Conservation (phyloP, 169 alveolate species). For the Plasmodium gonderi region DNA sequence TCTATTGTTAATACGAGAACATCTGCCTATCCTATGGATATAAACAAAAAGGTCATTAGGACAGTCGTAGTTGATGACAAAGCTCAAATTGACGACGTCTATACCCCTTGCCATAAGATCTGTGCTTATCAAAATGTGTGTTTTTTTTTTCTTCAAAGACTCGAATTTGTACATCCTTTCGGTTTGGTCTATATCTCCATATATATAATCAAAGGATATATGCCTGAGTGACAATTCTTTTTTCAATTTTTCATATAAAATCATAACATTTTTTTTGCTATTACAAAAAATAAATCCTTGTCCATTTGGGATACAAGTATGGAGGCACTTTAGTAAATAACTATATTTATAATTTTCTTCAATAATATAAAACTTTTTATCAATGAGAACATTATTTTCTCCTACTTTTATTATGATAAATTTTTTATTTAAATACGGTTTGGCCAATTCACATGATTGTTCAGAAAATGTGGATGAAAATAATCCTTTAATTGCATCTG, state of each 20-base stretch:
- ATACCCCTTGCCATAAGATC: conserved; percentile 99
- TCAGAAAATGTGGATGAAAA: conserved; percentile 64
- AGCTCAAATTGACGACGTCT: conserved; percentile 97
- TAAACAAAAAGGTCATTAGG: conserved; percentile 96
- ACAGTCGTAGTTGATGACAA: conserved; percentile 98
- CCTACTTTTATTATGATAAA: conserved; percentile 36
- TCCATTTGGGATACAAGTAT: not conserved
- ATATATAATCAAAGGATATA: conserved; percentile 93
- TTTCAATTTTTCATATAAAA: conserved; percentile 93
- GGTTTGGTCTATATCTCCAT: conserved; percentile 98
- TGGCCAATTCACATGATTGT: conserved; percentile 5
- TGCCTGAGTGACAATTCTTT: conserved; percentile 79
- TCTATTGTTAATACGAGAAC: conserved; percentile 68
- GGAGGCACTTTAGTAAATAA: not conserved
- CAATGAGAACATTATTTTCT: conserved; percentile 17
- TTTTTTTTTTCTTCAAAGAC: conserved; percentile 97
- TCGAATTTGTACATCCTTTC: conserved; percentile 97
- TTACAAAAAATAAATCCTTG: conserved; percentile 99
- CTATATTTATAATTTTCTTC: conserved; percentile 23
- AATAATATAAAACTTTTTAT: conserved; percentile 56
- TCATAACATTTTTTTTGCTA: conserved; percentile 96
- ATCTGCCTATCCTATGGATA: conserved; percentile 95
- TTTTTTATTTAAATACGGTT: conserved; percentile 45
- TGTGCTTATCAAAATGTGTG: conserved; percentile 98
- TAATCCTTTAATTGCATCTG: conserved; percentile 53